Evolutionary conservation across 2,329 filamentous ascomycete species (phyloP).

Genomic region (Didymella pinodella): DNA sequence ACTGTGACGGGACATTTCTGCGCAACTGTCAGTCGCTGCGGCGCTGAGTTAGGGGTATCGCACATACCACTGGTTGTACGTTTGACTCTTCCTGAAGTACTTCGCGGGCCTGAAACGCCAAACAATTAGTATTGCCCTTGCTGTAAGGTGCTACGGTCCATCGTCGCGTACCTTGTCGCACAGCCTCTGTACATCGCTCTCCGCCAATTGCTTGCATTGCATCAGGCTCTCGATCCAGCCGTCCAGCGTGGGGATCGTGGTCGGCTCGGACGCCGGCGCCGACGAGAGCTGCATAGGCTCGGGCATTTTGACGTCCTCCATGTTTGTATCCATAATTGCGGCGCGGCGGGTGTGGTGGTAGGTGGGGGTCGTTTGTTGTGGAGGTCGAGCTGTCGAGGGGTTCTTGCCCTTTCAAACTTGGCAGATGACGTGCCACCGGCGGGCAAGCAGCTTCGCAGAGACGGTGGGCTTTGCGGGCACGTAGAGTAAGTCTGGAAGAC

Average conservation of each 20-base stretch:
- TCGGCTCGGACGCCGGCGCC: constrained; percentile 79
- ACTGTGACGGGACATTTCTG: constrained; percentile 97
- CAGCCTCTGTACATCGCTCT: constrained; percentile 92
- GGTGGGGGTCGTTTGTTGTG: constrained; percentile 39
- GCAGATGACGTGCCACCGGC: constrained; percentile 48
- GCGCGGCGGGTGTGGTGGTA: constrained; percentile 30
- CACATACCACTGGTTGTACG: constrained; percentile 92
- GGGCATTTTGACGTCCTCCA: constrained; percentile 95
- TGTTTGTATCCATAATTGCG: constrained; percentile 90
- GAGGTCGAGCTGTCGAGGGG: constrained; percentile 45
- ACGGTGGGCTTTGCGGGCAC: constrained; percentile 6
- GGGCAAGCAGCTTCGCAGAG: constrained; percentile 20
- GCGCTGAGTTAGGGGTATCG: not conserved
- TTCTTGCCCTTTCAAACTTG: constrained; percentile 48
- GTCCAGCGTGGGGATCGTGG: constrained; percentile 90
- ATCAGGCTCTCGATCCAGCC: constrained; percentile 99
- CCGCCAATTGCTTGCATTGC: constrained; percentile 96
- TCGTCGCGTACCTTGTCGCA: constrained; percentile 94
- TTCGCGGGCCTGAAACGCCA: constrained; percentile 76
- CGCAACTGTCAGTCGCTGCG: constrained; percentile 27
- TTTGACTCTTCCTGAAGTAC: constrained; percentile 98
- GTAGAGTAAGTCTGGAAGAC: constrained; percentile 8
- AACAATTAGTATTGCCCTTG: constrained; percentile 23
- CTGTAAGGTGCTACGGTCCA: constrained; percentile 48
- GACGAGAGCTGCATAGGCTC: constrained; percentile 73